Evolutionary conservation across 2,329 filamentous ascomycete genomes (phyloP).

Genomic region (Apiospora arundinis): DNA sequence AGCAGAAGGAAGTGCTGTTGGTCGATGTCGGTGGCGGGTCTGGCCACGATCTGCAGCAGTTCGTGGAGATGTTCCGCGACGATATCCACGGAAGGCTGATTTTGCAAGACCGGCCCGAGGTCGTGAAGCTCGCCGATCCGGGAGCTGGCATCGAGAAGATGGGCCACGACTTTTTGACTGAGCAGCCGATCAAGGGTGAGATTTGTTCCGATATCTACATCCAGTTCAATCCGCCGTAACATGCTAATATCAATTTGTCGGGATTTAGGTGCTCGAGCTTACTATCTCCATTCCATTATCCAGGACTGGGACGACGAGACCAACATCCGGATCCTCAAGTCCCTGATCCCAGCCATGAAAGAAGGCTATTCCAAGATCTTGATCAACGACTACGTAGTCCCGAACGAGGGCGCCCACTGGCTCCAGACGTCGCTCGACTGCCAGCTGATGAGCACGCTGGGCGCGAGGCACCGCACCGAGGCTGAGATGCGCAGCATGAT

Average conservation of each 20-base stretch:
- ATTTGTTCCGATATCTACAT: not conserved
- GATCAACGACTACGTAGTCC: slow-evolving; percentile 39
- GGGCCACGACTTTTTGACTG: not conserved
- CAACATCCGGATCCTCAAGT: slow-evolving; percentile 34
- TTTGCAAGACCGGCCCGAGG: slow-evolving; percentile 43
- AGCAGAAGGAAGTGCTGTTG: slow-evolving; percentile 39
- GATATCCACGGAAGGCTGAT: slow-evolving; percentile 41
- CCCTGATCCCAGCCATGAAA: slow-evolving; percentile 36
- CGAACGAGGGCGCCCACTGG: not conserved
- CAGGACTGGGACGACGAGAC: slow-evolving; percentile 40
- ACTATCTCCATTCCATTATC: slow-evolving; percentile 37
- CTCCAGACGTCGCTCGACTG: not conserved
- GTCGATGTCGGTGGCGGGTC: slow-evolving; percentile 49
- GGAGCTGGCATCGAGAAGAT: not conserved
- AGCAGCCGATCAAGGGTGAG: not conserved
- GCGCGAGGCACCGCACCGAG: not conserved
- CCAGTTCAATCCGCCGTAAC: too few species aligned
- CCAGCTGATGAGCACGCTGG: not conserved
- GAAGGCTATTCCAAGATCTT: slow-evolving; percentile 45
- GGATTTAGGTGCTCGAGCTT: slow-evolving; percentile 40
- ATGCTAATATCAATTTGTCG: not conserved
- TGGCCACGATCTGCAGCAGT: slow-evolving; percentile 45
- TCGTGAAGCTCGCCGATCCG: slow-evolving; percentile 23
- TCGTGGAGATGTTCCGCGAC: slow-evolving; percentile 38
- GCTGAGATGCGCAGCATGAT: not conserved